Evolutionary conservation across 2,329 filamentous ascomycete species (phyloP).

Genomic region (Hymenoscyphus fructigenus): DNA sequence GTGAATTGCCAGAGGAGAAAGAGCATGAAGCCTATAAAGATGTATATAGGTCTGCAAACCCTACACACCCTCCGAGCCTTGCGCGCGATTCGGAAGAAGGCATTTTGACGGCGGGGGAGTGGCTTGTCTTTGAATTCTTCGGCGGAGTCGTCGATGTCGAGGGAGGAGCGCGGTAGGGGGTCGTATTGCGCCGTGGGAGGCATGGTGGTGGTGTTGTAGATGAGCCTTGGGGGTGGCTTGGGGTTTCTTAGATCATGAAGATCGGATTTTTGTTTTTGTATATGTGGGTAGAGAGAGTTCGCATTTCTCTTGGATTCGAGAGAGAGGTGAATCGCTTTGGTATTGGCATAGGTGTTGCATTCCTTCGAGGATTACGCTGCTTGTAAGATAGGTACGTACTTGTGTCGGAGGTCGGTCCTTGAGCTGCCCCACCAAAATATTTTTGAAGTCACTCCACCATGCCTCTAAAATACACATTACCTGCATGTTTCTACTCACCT

Average conservation of each 20-base stretch:
- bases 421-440: neutral
- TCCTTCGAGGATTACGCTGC: neutral
- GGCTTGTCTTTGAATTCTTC: slow-evolving; percentile 31
- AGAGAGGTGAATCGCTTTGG: neutral
- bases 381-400: neutral
- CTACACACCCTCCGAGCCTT: slow-evolving; percentile 10
- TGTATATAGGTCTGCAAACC: slow-evolving; percentile 28
- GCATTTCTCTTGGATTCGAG: neutral
- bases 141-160: slow-evolving; percentile 17
- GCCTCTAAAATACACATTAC: neutral
- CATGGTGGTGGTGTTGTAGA: slow-evolving; percentile 12
- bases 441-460: neutral
- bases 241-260: neutral
- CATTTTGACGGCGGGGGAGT: slow-evolving; percentile 13
- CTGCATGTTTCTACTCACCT: too few species aligned
- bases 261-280: neutral
- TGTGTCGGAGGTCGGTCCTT: neutral
- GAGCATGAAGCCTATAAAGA: slow-evolving; percentile 24
- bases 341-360: neutral
- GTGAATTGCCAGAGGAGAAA: slow-evolving; percentile 29
- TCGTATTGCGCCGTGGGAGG: slow-evolving; percentile 20
- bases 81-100: slow-evolving; percentile 1
- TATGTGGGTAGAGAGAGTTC: neutral
- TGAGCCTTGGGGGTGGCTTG: neutral
- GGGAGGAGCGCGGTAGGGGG: slow-evolving; percentile 22